These are phyloP conservation scores for Colletotrichum magnum DNA, from an alignment of 2,329 filamentous ascomycete species.

Conservation along the genomic window DNA sequence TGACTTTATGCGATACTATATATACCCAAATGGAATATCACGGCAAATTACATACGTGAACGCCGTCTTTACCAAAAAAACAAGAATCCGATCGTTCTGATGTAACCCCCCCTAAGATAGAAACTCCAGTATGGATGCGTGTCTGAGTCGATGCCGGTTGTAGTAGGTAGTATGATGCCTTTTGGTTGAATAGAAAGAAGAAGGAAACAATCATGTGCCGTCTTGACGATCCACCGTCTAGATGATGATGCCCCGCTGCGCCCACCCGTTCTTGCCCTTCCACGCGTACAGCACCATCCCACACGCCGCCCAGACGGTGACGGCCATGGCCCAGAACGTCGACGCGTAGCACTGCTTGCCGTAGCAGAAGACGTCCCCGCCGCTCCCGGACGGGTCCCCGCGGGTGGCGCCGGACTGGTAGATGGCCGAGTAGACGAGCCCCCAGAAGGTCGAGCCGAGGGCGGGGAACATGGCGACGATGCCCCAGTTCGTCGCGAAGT, in stretches of 20 bases:
- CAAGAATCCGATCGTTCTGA: neutral
- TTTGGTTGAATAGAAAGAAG: neutral
- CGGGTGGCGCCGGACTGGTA: slow-evolving; percentile 78
- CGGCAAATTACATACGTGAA: slow-evolving; percentile 15
- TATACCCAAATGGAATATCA: slow-evolving; percentile 37
- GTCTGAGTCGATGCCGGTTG: neutral
- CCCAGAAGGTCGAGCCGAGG: slow-evolving; percentile 89
- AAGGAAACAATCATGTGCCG: too few relatives aligned
- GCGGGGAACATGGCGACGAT: slow-evolving; percentile 95
- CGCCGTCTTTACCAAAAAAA: slow-evolving; percentile 11
- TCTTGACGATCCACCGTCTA: slow-evolving; percentile 43
- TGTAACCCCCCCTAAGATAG: neutral
- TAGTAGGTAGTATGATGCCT: neutral
- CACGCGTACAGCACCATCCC: slow-evolving; percentile 82
- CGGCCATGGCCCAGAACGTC: slow-evolving; percentile 89
- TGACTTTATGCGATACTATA: slow-evolving; percentile 32
- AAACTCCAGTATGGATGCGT: slow-evolving; percentile 33
- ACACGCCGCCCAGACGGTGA: slow-evolving; percentile 84
- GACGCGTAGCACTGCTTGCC: slow-evolving; percentile 84
- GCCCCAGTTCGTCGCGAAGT: slow-evolving; percentile 98
- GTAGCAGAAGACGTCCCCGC: slow-evolving; percentile 78
- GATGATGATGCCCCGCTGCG: slow-evolving; percentile 79
- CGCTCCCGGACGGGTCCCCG: slow-evolving; percentile 49
- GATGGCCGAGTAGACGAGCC: slow-evolving; percentile 85
- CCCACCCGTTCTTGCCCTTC: slow-evolving; percentile 84